Evolutionary conservation across 2,329 filamentous ascomycete genomes (phyloP), one percentile per base, ranked within the genome.

Genomic region (Fusarium chuoi): DNA sequence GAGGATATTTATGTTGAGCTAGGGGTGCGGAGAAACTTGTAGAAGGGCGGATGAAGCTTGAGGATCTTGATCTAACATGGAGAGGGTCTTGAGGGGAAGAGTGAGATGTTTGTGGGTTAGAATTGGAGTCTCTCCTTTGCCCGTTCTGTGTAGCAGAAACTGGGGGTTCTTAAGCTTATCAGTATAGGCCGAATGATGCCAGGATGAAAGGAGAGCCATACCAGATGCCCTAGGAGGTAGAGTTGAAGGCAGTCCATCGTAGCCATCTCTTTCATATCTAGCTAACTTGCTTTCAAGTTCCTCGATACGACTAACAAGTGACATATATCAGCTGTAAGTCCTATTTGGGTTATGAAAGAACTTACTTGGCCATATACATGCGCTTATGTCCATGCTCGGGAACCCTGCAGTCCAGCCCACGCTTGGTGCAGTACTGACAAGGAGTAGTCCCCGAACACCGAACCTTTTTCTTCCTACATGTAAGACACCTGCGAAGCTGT

Each of bases 381-480:
- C 76, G 71, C 55, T 78, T 78, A 8, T 78, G 76, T 20, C 76
- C 77, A 76, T 78, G 76, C 49, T 78, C 76, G 18, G 76, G 76
- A 52, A 78, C 70, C 41, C 74, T 73, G 64, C 76, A 78, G 56
- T 78, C 76, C 22, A 78, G 38, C 7, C 76, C 76, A 39, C 76
- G 76, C 67, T 78, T 78, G 56, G 68, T 59, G 42, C 76, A 78
- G 22, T 78, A 78, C n/a, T 71, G 73, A 58, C 76, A 78, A 55
- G 76, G 76, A 30, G 73, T 78, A 35, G 76, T 78, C 28, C 76
- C 76, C 18, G 76, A 78, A 28, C 76, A 78, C 49, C 76, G 62
- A 49, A 78, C 76, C 45, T 78, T 78, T 54, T 78, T 78, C 75
- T 78, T 78, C 41, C 76, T 75, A 54, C 76, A 78, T 28, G 76